These are phyloP conservation scores for Carex littledalei DNA, from an alignment of 176 grass and related monocot genomes.

Conservation along the genomic window DNA sequence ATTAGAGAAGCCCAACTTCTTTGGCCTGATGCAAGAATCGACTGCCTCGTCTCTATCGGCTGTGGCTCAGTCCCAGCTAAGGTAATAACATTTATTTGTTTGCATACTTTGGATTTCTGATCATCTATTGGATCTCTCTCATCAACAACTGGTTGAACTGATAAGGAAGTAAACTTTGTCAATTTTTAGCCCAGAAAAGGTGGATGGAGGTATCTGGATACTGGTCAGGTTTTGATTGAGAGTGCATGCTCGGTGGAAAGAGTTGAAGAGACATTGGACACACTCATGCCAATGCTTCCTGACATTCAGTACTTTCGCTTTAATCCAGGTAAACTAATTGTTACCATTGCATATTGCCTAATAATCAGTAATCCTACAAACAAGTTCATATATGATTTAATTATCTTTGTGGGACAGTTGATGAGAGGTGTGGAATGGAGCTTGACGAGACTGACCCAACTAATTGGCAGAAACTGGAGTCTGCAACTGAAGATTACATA, in stretches of 20 bases:
- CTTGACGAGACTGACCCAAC: conserved; percentile 94
- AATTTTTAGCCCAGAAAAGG: conserved; percentile 73
- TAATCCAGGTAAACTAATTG: conserved; percentile 67
- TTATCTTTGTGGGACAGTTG: conserved; percentile 55
- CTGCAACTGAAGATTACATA: conserved; percentile 93
- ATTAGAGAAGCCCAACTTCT: conserved; percentile 97
- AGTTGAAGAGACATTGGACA: conserved; percentile 92
- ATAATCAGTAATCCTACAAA: neutral
- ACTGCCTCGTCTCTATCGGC: conserved; percentile 88
- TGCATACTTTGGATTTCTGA: neutral
- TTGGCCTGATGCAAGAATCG: conserved; percentile 95
- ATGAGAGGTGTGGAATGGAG: conserved; percentile 96
- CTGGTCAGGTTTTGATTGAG: conserved; percentile 97
- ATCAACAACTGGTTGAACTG: neutral
- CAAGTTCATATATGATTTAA: neutral
- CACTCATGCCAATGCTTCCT: conserved; percentile 90
- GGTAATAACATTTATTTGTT: conserved; percentile 38
- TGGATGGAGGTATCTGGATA: conserved; percentile 97
- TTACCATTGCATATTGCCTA: neutral
- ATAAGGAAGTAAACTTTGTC: neutral
- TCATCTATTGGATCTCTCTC: neutral
- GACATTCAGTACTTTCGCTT: conserved; percentile 99
- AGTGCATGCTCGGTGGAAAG: conserved; percentile 92
- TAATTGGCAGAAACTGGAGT: conserved; percentile 87
- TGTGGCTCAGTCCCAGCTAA: conserved; percentile 94